Evolutionary conservation across 345 rosid genomes (phyloP).

Genomic region (Salix purpurea): DNA sequence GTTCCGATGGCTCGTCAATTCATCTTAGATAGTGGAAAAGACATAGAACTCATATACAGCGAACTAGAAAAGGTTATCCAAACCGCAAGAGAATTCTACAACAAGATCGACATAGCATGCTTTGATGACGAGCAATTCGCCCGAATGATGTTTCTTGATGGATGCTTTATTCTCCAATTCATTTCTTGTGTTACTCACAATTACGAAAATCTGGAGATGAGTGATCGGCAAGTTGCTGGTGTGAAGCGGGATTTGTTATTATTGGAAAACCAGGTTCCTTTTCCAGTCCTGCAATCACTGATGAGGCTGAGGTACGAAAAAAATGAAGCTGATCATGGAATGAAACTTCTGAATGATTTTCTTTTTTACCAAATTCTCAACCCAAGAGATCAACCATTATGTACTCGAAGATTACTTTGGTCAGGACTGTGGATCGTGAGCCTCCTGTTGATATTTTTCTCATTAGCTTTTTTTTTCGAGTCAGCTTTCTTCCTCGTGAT

Average conservation of each 20-base stretch:
- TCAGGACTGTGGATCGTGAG: too few species aligned
- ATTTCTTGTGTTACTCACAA: not conserved
- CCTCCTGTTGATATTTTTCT: too few species aligned
- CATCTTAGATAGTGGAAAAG: not conserved
- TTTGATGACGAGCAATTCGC: not conserved
- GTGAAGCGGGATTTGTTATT: slow-evolving; percentile 19
- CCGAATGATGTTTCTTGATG: not conserved
- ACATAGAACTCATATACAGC: accelerated
- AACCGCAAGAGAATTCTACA: not conserved
- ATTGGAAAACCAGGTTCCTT: slow-evolving; percentile 32
- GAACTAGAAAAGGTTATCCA: too few species aligned
- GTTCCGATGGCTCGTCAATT: not conserved
- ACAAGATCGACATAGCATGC: accelerated
- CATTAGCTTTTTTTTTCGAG: too few species aligned
- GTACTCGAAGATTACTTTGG: too few species aligned
- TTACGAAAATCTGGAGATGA: not conserved
- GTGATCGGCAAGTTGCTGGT: not conserved
- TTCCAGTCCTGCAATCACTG: slow-evolving; percentile 5
- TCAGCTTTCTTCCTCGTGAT: too few species aligned
- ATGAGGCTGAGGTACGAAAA: not conserved
- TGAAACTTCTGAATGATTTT: too few species aligned
- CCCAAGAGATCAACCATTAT: too few species aligned
- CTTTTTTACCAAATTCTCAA: too few species aligned
- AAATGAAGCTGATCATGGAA: too few species aligned
- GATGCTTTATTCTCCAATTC: slow-evolving; percentile 1